Percentiles rank a stretch among this genome's conserved stretches.
phyloP scores from a whole-genome alignment of 139 green algal species.

The Coelastrella sp. region DNA sequence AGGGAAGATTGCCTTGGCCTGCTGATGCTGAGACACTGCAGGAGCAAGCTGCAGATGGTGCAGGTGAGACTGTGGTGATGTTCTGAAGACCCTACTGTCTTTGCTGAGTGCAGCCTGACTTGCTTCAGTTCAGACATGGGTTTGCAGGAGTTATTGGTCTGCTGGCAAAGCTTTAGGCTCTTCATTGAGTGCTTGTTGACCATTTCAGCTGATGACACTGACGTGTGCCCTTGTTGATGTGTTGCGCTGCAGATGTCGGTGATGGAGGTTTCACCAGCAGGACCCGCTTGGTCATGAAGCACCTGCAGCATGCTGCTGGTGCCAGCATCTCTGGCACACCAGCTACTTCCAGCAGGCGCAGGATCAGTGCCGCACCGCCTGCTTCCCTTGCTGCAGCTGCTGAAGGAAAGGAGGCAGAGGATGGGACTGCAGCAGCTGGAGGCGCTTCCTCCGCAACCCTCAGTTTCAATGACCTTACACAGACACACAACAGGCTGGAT shows the following conservation, averaged over 20 bases:
- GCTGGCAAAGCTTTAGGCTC: too few species aligned
- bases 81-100: not conserved
- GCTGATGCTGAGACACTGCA: slow-evolving; percentile 36
- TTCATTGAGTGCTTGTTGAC: too few species aligned
- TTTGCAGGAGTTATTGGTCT: too few species aligned
- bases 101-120: not conserved
- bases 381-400: not conserved
- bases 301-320: slow-evolving; percentile 27
- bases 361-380: not conserved
- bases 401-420: not conserved
- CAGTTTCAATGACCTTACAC: slow-evolving; percentile 46
- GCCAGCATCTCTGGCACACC: not conserved
- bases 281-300: slow-evolving; percentile 29
- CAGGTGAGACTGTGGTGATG: not conserved
- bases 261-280: slow-evolving; percentile 35
- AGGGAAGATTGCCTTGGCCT: not conserved
- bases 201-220: too few species aligned
- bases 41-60: not conserved
- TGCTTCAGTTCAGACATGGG: not conserved
- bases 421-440: not conserved
- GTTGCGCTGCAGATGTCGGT: not conserved
- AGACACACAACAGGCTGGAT: slow-evolving; percentile 57
- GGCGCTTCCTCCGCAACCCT: slow-evolving; percentile 30
- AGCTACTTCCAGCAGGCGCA: slow-evolving; percentile 4
- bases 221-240: not conserved